phyloP scores from a whole-genome alignment of 2,329 filamentous ascomycete species.

The Exophiala mesophila region DNA sequence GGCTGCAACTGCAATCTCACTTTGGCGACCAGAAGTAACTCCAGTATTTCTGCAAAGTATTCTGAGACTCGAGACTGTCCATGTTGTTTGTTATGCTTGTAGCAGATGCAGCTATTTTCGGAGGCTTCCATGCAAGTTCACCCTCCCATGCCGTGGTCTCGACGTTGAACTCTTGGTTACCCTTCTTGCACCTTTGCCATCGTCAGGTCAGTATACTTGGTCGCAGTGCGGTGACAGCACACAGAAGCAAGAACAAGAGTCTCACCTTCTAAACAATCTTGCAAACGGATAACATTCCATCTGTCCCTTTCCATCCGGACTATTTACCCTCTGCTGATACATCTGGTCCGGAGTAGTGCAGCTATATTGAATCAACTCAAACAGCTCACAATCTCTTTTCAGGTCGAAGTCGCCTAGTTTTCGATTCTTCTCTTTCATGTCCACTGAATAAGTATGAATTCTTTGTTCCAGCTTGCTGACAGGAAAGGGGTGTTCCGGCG shows the following conservation, averaged over 20 bases:
- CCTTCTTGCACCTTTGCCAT: constrained; percentile 19
- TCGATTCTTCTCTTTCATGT: constrained; percentile 47
- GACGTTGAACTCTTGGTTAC: constrained; percentile 42
- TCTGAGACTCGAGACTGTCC: constrained; percentile 2
- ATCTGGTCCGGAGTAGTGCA: constrained; percentile 50
- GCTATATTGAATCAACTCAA: constrained; percentile 59
- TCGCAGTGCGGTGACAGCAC: neutral
- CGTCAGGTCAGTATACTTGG: neutral
- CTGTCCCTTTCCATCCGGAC: constrained; percentile 33
- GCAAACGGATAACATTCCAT: constrained; percentile 34
- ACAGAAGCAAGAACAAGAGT: neutral
- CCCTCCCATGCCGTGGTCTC: constrained; percentile 60
- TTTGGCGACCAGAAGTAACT: constrained; percentile 22
- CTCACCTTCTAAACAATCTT: constrained; percentile 22
- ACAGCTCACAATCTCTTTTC: constrained; percentile 48
- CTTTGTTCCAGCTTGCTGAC: constrained; percentile 47
- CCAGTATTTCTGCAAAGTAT: constrained; percentile 11
- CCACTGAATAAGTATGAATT: constrained; percentile 43
- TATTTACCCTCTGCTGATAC: constrained; percentile 13
- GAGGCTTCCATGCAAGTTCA: constrained; percentile 34
- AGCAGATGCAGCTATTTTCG: constrained; percentile 22
- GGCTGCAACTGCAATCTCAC: too few species aligned
- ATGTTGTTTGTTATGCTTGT: constrained; percentile 4
- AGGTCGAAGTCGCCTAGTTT: constrained; percentile 51
- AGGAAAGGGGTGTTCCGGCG: constrained; percentile 50